Evolutionary conservation across 2,329 filamentous ascomycete genomes (phyloP).

Genomic region (Trichoderma pleuroti): DNA sequence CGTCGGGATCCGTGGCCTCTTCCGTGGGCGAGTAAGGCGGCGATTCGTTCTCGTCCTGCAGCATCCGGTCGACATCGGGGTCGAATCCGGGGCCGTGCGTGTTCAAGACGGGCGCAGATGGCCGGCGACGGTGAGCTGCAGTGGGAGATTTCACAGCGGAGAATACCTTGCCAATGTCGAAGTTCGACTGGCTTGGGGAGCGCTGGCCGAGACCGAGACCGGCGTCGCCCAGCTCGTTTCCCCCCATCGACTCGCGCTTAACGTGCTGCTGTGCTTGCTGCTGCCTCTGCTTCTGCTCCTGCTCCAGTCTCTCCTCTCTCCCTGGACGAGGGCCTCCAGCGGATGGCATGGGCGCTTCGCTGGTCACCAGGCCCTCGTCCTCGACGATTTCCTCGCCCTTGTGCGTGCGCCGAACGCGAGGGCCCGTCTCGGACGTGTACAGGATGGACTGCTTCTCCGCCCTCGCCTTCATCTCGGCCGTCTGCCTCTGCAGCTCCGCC

Average conservation of each 20-base stretch:
- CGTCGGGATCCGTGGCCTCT: slow-evolving; percentile 60
- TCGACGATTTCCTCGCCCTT: slow-evolving; percentile 92
- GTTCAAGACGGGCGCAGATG: slow-evolving; percentile 45
- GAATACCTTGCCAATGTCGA: slow-evolving; percentile 84
- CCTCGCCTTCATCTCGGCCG: slow-evolving; percentile 71
- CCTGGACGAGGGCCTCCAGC: slow-evolving; percentile 22
- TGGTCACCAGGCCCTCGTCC: slow-evolving; percentile 55
- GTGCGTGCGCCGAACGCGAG: slow-evolving; percentile 82
- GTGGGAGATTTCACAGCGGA: slow-evolving; percentile 76
- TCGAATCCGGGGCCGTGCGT: slow-evolving; percentile 66
- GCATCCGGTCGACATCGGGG: slow-evolving; percentile 82
- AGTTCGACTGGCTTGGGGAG: slow-evolving; percentile 57
- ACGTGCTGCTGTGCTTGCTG: slow-evolving; percentile 24
- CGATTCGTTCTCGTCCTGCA: slow-evolving; percentile 76
- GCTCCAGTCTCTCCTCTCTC: slow-evolving; percentile 19
- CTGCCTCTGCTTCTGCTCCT: slow-evolving; percentile 16
- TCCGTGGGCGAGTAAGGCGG: slow-evolving; percentile 82
- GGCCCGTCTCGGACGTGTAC: slow-evolving; percentile 65
- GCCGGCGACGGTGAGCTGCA: slow-evolving; percentile 43
- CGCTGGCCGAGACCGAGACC: slow-evolving; percentile 36
- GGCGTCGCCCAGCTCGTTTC: slow-evolving; percentile 31
- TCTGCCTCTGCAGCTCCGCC: slow-evolving; percentile 77
- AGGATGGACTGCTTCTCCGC: slow-evolving; percentile 83
- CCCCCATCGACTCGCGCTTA: slow-evolving; percentile 37
- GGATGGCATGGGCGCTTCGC: slow-evolving; percentile 34